phyloP scores from a whole-genome alignment of 202 grass and related monocot genomes.

The Saccharum hybrid region DNA sequence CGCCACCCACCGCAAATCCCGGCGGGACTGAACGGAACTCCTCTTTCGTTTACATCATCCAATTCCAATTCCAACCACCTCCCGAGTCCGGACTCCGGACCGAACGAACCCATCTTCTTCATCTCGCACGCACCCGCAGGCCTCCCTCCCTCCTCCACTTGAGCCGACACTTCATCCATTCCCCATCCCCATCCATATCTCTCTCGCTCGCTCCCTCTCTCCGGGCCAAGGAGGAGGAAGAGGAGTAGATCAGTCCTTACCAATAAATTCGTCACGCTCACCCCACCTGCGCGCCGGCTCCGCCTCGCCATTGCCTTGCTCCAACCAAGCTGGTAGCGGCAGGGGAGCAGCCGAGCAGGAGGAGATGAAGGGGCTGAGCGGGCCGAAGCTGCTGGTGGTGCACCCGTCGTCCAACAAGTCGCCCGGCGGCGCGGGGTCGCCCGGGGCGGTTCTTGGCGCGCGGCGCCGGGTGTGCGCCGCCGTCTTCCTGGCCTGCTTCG shows the following conservation, averaged over 20 bases:
- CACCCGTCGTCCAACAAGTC: constrained; percentile 65
- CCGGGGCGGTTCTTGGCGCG: constrained; percentile 28
- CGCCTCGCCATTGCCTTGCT: constrained; percentile 24
- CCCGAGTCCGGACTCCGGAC: neutral
- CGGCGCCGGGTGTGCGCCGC: constrained; percentile 67
- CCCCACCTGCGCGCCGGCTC: neutral
- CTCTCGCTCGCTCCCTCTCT: neutral
- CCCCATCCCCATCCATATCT: constrained; percentile 28
- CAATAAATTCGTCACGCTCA: constrained; percentile 2
- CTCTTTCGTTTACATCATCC: neutral
- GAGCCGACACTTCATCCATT: constrained; percentile 35
- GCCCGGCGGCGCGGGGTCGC: constrained; percentile 38
- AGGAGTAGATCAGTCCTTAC: constrained; percentile 11
- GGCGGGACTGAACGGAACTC: constrained; percentile 18
- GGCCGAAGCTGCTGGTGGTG: constrained; percentile 67
- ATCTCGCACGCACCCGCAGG: neutral
- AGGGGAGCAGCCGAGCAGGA: too few relatives aligned
- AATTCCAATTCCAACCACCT: too few relatives aligned
- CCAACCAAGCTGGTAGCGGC: neutral
- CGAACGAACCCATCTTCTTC: constrained; percentile 37
- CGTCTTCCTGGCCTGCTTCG: constrained; percentile 75
- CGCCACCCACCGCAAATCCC: constrained; percentile 51
- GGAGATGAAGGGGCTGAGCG: constrained; percentile 80
- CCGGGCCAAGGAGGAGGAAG: neutral
- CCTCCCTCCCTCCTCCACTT: constrained; percentile 6